Evolutionary conservation across 306 rosid genomes (phyloP).

Genomic region (Ammopiptanthus mongolicus): DNA sequence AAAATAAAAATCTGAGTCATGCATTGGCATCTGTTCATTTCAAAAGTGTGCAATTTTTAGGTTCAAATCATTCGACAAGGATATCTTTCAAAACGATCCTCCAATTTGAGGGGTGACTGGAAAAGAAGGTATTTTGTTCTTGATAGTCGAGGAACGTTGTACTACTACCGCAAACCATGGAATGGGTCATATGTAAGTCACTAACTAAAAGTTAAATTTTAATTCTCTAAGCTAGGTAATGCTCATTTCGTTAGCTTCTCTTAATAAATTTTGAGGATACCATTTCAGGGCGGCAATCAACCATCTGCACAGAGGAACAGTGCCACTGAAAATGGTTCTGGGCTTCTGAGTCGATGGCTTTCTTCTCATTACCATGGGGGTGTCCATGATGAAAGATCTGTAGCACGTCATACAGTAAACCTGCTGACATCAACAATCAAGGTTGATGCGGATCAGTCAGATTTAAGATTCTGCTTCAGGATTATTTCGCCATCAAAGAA

Average conservation of each 20-base stretch:
- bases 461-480: constrained; percentile 86
- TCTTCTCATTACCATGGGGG: constrained; percentile 77
- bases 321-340: constrained; percentile 54
- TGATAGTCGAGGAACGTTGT: constrained; percentile 77
- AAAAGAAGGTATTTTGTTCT: constrained; percentile 85
- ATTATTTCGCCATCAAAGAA: constrained; percentile 69
- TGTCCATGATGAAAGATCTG: constrained; percentile 67
- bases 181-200: constrained; percentile 53
- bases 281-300: constrained; percentile 48
- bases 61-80: constrained; percentile 85
- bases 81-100: constrained; percentile 79
- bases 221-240: constrained; percentile 7
- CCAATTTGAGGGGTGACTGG: constrained; percentile 89
- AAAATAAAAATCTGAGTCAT: background rate
- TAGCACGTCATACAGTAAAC: constrained; percentile 70
- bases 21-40: constrained; percentile 16
- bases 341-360: constrained; percentile 74
- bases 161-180: constrained; percentile 82
- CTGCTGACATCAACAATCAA: constrained; percentile 78
- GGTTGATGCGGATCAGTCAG: constrained; percentile 76
- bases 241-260: constrained; percentile 18
- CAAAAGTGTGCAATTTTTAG: constrained; percentile 30
- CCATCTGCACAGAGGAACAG: constrained; percentile 48
- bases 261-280: constrained; percentile 20
- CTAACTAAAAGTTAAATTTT: constrained; percentile 27